A percentile compares a stretch with the other conserved stretches of the same genome.
These are phyloP conservation scores for Monilinia fructicola DNA, from an alignment of 2,329 filamentous ascomycete genomes.

Conservation along the genomic window DNA sequence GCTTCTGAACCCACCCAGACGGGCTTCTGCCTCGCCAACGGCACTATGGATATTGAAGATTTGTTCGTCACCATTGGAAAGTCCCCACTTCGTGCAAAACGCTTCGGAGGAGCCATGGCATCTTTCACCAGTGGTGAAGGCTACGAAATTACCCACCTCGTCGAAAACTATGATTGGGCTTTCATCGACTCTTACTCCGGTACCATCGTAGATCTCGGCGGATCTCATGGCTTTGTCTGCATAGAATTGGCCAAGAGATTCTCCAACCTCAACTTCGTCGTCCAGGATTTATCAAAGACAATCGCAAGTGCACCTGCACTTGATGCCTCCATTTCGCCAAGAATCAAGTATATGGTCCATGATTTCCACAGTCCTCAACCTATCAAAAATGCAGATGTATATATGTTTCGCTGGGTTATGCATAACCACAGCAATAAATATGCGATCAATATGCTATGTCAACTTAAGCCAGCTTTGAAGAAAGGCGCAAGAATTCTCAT, in stretches of 20 bases:
- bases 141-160: conserved; percentile 54
- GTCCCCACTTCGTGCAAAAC: conserved; percentile 48
- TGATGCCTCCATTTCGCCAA: conserved; percentile 43
- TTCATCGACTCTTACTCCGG: conserved; percentile 47
- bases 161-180: conserved; percentile 55
- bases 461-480: conserved; percentile 55
- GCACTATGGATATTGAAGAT: conserved; percentile 51
- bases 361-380: conserved; percentile 60
- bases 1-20: conserved; percentile 50
- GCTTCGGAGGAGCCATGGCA: conserved; percentile 56
- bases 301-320: conserved; percentile 50
- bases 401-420: conserved; percentile 59
- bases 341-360: conserved; percentile 48
- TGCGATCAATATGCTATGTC: conserved; percentile 49
- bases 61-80: conserved; percentile 56
- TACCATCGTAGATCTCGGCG: conserved; percentile 59
- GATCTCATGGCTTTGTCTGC: conserved; percentile 57
- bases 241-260: conserved; percentile 54
- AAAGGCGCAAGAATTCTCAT: conserved; percentile 45
- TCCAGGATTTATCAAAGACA: conserved; percentile 53
- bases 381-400: conserved; percentile 55
- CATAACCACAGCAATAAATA: conserved; percentile 61
- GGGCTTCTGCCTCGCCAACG: conserved; percentile 53
- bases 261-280: conserved; percentile 53
- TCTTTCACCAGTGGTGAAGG: conserved; percentile 56